Evolutionary conservation across 768 basidiomycete species (phyloP).

Genomic region (Leccinum rimulosum): DNA sequence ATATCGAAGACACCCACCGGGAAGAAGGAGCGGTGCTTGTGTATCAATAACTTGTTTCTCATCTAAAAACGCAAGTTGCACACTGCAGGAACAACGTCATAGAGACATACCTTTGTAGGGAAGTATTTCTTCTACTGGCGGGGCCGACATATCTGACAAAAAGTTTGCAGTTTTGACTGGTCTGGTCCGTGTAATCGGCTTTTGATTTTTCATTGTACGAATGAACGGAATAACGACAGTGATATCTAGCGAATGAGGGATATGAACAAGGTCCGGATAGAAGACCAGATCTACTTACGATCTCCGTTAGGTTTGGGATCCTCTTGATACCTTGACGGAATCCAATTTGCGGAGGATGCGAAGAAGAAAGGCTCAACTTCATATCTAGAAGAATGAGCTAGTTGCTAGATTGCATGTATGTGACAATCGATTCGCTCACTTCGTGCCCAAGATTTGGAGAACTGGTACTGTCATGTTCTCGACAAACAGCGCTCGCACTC

Average conservation of each 20-base stretch:
- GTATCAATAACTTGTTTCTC: constrained; percentile 45
- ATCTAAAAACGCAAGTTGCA: constrained; percentile 10
- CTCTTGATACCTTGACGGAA: constrained; percentile 63
- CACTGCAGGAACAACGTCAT: not conserved
- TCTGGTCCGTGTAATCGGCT: constrained; percentile 18
- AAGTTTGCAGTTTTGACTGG: constrained; percentile 14
- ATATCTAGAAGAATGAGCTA: constrained; percentile 35
- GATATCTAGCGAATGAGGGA: constrained; percentile 40
- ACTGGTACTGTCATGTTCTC: constrained; percentile 50
- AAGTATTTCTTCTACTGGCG: not conserved
- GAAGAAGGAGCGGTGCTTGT: constrained; percentile 44
- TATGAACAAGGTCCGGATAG: constrained; percentile 5
- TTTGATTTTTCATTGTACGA: constrained; percentile 35
- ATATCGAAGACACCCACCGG: constrained; percentile 22
- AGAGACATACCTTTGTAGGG: constrained; percentile 18
- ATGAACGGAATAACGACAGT: constrained; percentile 56
- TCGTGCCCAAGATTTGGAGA: constrained; percentile 56
- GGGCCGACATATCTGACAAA: not conserved
- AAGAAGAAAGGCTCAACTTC: constrained; percentile 66
- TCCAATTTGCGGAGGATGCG: constrained; percentile 63
- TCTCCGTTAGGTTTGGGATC: constrained; percentile 41
- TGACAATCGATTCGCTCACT: constrained; percentile 33
- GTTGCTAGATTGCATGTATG: not conserved
- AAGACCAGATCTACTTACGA: constrained; percentile 44
- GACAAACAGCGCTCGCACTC: constrained; percentile 50